Conservation (phyloP, 108 stramenopile species). For the Schizochytrium sp. region DNA sequence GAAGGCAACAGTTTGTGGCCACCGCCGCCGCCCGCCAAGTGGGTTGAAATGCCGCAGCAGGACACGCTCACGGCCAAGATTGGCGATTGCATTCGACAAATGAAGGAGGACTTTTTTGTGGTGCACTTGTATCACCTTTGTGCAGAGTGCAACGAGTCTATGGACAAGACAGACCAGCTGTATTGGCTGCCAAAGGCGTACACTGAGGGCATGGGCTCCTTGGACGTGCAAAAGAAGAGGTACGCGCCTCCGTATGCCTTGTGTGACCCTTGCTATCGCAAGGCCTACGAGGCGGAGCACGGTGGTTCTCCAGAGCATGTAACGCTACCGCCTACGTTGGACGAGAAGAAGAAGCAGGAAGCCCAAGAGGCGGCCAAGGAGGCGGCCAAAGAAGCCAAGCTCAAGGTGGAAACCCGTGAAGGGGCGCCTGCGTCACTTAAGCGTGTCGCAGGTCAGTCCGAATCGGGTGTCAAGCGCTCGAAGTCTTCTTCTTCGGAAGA, state of each 20-base stretch:
- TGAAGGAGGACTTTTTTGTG: conserved; percentile 72
- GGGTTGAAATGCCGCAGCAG: conserved; percentile 5
- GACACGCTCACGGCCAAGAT: conserved; percentile 65
- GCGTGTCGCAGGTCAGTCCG: neutral
- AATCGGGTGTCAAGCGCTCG: neutral
- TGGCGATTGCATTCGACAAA: conserved; percentile 52
- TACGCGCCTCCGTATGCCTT: neutral
- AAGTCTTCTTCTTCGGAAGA: neutral
- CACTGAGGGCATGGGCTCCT: neutral
- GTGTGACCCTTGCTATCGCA: neutral
- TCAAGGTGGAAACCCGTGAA: neutral
- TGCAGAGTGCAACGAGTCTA: neutral
- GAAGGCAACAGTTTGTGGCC: neutral
- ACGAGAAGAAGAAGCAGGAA: neutral
- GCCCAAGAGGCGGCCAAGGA: neutral
- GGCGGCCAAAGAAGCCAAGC: neutral
- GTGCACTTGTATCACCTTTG: conserved; percentile 47
- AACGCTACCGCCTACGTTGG: neutral
- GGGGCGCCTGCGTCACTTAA: neutral
- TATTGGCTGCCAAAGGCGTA: neutral
- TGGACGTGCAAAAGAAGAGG: neutral
- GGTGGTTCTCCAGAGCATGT: neutral
- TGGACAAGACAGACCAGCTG: neutral
- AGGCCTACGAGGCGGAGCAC: neutral
- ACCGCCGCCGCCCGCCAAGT: neutral